Base-by-base conservation (phyloP, 2,329 filamentous ascomycete species). In the Botrytis cinerea region DNA sequence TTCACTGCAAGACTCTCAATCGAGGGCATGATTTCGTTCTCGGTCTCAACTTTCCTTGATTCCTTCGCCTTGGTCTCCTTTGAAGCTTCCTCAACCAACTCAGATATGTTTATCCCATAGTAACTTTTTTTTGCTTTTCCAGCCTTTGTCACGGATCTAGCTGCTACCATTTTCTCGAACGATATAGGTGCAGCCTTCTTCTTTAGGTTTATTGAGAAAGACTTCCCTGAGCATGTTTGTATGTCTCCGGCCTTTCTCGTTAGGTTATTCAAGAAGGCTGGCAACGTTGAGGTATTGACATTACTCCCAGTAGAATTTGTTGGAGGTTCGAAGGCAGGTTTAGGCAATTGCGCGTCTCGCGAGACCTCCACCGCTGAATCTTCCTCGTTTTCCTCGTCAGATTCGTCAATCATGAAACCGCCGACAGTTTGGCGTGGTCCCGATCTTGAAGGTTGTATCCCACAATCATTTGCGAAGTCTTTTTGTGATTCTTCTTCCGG, bases 91-190 rank as follows among this genome's bases (percentile, higher is more conserved):
- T 93, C 91, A 73, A 98, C 87, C 57, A 99, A 84, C 72, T 90
- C 86, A 81, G 98, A 94, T 48, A 99, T 96, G 64, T 97, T 92
- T 76, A 99, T 92, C 16, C 96, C 96, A 81, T 97, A 99, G 83
- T 95, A 98, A 78, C 91, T 91, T 78, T 89, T 89, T 78, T 89
- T 89, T 3, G 92, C 92, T 74, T 90, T 86, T 2, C 92, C 91
- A 73, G 91, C 88, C 75, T 89, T 90, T 0, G 87, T 90, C 72
- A 84, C 88, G 8, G 92, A 93, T 68, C 92, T 86, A 18, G 89
- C 87, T 35, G 91, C 91, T 4, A 93, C 88, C 77, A 94, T 86
- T 57, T 87, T 84, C 78, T 93, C 89, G 78, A 92, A 93, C 0
- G 91, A 85, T 1, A 87, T 80, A 0, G 83, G 80, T 1, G 82